Base-by-base conservation (phyloP, 2,329 filamentous ascomycete species). In the Cercospora sp. region DNA sequence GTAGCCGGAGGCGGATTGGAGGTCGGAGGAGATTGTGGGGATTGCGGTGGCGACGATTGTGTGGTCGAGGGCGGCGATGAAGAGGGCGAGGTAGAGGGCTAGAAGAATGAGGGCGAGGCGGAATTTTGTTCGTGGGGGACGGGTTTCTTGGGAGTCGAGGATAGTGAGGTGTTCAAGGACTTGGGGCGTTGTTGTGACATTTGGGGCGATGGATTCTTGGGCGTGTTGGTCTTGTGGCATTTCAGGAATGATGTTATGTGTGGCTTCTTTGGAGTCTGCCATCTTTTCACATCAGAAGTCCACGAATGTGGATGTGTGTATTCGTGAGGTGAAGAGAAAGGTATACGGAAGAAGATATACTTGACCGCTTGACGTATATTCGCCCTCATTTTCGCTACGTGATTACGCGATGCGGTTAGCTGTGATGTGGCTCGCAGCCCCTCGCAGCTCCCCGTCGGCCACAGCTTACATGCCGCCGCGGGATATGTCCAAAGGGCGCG, bases 1-100 rank as follows among this genome's bases (percentile, higher is more conserved):
- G 79, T 93, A 94, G 26, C 90, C 91, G 16, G 86, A 82, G 3
- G 87, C 87, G 5, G 90, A 91, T 55, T 88, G 76, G 69, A 94
- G 86, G 68, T 90, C 83, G 37, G 80, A 79, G 5, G 87, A 84
- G 70, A 92, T 91, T 13, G 87, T 88, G 0, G 90, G 89, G 5
- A 91, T 83, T 5, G 89, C 88, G 0, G 89, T 91, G 10, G 89
- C 85, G 72, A 89, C 81, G 72, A 89, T 88, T 16, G 88, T 90
- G 62, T 86, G 72, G 57, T 83, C 81, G 3, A 83, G 74, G 9
- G 80, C 80, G 13, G 78, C 78, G 45, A 81, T 76, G 65, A 81
- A 66, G 30, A 81, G 75, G 10, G 78, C 77, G 9, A 81, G 62
- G 43, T 73, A 73, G 6, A 74, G 66, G 13, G 70, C 71, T 7